These are phyloP conservation scores for Syncephalastrum monosporum DNA, from an alignment of 371 early-diverging fungal genomes.

Conservation along the genomic window DNA sequence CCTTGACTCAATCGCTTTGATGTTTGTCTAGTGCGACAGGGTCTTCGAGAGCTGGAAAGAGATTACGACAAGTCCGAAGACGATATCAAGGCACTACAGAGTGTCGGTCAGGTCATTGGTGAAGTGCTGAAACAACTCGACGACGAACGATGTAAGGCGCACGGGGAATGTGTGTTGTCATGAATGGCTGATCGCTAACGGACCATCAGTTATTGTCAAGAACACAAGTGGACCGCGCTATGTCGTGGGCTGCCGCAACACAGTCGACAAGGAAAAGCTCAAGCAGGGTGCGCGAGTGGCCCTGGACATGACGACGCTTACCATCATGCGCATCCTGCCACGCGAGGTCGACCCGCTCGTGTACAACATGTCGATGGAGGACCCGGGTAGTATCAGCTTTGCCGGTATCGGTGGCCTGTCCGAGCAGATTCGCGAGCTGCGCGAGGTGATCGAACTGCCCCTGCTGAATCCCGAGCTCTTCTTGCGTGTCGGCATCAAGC, in stretches of 20 bases:
- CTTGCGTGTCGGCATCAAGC: constrained; percentile 96
- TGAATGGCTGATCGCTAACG: neutral
- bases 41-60: constrained; percentile 79
- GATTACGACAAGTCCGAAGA: constrained; percentile 96
- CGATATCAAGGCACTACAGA: constrained; percentile 98
- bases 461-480: constrained; percentile 99
- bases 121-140: constrained; percentile 98
- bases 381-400: constrained; percentile 95
- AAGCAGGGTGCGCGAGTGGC: constrained; percentile 97
- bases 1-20: constrained; percentile 1
- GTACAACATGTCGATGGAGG: constrained; percentile 98
- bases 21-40: constrained; percentile 75
- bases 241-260: constrained; percentile 98
- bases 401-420: constrained; percentile 97
- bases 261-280: constrained; percentile 90
- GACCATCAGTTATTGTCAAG: constrained; percentile 92
- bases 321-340: constrained; percentile 98
- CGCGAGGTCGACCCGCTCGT: constrained; percentile 99
- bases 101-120: constrained; percentile 99
- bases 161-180: no score
- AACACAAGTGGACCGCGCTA: constrained; percentile 98
- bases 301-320: constrained; percentile 99
- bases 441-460: constrained; percentile 99
- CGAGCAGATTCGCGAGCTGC: constrained; percentile 97
- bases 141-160: constrained; percentile 89